Evolutionary conservation across 352 stramenopile genomes (phyloP).

Genomic region (Chloridella minuta): DNA sequence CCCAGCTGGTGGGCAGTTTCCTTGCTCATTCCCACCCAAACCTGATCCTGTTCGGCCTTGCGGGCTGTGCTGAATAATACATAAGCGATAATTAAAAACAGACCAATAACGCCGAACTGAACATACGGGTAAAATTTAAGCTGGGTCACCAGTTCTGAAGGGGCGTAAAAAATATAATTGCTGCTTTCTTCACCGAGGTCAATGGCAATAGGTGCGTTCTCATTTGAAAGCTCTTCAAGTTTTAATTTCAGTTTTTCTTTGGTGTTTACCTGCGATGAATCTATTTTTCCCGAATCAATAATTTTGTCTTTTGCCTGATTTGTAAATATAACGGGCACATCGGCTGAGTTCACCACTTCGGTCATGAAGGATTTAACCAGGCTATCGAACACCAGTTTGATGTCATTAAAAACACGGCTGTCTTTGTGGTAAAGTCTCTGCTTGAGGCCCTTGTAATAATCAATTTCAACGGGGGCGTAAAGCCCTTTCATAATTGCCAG

Average conservation of each 20-base stretch:
- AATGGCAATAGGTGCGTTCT: not conserved
- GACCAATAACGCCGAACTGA: not conserved
- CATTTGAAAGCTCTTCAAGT: not conserved
- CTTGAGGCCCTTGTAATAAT: conserved; percentile 1
- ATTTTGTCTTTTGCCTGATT: not conserved
- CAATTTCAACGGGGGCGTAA: not conserved
- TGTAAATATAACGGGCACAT: not conserved
- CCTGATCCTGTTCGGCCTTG: not conserved
- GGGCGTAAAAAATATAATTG: not conserved
- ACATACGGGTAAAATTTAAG: not conserved
- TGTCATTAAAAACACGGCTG: not conserved
- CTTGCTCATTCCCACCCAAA: not conserved
- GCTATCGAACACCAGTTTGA: not conserved
- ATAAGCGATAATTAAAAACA: not conserved
- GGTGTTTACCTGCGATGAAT: not conserved
- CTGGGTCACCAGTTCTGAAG: not conserved
- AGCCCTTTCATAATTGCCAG: not conserved
- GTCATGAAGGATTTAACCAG: not conserved
- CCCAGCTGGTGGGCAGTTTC: not conserved
- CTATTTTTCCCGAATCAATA: not conserved
- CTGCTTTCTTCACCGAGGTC: not conserved
- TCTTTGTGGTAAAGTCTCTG: not conserved
- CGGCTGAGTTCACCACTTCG: not conserved
- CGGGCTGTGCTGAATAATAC: not conserved
- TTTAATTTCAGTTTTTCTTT: not conserved